Evolutionary conservation across 2,329 filamentous ascomycete genomes (phyloP).

Genomic region (Davidsoniella neocaledoniae): DNA sequence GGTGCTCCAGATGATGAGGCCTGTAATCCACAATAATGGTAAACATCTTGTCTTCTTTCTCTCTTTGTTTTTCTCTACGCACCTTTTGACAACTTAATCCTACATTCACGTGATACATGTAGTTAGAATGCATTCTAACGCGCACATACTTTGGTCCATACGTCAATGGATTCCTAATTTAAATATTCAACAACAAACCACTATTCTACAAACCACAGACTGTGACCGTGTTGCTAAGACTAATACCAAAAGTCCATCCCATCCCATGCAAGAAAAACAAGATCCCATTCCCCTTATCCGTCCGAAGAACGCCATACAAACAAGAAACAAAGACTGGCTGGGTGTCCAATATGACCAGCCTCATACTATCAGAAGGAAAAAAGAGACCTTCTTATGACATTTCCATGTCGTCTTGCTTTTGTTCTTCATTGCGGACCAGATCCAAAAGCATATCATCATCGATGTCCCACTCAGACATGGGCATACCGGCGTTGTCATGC

Average conservation of each 20-base stretch:
- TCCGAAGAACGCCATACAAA: background rate
- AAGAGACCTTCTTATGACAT: slow-evolving; percentile 1
- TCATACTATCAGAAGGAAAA: slow-evolving; percentile 6
- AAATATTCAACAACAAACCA: background rate
- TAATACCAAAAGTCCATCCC: background rate
- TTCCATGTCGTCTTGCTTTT: slow-evolving; percentile 14
- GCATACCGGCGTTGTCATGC: background rate
- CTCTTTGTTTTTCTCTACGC: too few species aligned
- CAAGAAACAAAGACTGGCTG: background rate
- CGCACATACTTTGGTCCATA: background rate
- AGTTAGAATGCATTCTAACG: background rate
- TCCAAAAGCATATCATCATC: slow-evolving; percentile 26
- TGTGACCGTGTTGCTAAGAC: background rate
- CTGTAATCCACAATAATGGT: slow-evolving; percentile 40
- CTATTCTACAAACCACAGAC: background rate
- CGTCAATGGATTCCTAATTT: slow-evolving; percentile 9
- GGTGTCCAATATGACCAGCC: background rate
- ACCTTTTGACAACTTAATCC: too few species aligned
- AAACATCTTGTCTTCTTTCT: background rate
- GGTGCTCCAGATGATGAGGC: slow-evolving; percentile 39
- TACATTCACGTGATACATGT: background rate
- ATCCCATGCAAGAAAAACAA: background rate
- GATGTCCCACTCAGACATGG: slow-evolving; percentile 12
- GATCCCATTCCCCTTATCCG: too few species aligned
- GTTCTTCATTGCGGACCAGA: slow-evolving; percentile 31